Conservation (phyloP, 768 basidiomycete genomes). For the Russula ochroleuca region DNA sequence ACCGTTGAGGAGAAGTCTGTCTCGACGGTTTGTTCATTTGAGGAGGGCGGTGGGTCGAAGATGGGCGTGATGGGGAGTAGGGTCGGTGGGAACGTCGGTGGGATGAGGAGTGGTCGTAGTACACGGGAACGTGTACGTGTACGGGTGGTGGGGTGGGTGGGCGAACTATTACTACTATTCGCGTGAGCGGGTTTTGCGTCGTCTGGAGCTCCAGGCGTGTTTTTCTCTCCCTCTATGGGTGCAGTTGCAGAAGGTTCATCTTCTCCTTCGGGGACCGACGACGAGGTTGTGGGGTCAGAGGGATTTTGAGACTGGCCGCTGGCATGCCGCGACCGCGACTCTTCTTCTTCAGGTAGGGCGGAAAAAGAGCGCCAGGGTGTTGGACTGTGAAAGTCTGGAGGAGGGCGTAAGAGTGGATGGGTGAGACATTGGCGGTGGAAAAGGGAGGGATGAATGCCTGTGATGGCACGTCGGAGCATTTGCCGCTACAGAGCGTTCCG, state of each 20-base stretch:
- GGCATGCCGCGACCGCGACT: neutral
- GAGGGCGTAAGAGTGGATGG: neutral
- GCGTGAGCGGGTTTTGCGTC: neutral
- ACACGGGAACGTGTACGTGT: neutral
- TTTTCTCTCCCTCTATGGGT: neutral
- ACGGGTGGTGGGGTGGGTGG: neutral
- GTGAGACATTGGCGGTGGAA: neutral
- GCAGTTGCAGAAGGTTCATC: neutral
- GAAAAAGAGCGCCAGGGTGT: neutral
- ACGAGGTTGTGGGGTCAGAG: too few relatives aligned
- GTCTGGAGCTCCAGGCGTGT: neutral
- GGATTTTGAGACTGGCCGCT: neutral
- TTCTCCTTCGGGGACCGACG: neutral
- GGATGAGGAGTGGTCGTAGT: constrained; percentile 12
- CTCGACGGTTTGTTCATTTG: neutral
- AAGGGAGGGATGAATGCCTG: neutral
- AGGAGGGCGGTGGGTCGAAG: neutral
- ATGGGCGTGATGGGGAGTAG: neutral
- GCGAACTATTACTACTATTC: too few relatives aligned
- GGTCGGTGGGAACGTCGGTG: neutral
- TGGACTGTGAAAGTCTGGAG: neutral
- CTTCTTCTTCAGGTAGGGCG: neutral
- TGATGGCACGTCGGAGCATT: constrained; percentile 6
- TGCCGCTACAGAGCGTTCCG: too few relatives aligned
- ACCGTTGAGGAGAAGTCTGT: neutral